These are phyloP conservation scores for Pseudozyma tsukubaensis DNA, from an alignment of 1,284 basidiomycete genomes.

Conservation along the genomic window DNA sequence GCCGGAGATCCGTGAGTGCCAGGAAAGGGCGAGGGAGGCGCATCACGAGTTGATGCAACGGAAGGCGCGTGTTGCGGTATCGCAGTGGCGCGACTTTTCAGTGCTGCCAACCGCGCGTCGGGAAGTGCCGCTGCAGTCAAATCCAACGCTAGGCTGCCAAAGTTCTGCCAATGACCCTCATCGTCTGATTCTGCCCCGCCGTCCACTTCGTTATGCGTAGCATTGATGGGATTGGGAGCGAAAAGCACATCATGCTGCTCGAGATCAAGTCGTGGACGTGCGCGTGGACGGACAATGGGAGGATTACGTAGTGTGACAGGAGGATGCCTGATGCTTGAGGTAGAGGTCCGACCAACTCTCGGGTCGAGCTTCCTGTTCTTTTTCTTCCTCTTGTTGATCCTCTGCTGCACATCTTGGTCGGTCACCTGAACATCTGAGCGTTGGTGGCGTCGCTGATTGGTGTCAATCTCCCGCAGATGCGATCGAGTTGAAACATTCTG, in stretches of 20 bases:
- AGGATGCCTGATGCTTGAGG: constrained; percentile 1
- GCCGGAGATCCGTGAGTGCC: constrained; percentile 10
- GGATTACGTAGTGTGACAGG: constrained; percentile 31
- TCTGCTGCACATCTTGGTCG: constrained; percentile 16
- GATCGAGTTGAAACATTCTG: constrained; percentile 1
- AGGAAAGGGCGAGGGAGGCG: constrained; percentile 7
- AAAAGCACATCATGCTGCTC: constrained; percentile 49
- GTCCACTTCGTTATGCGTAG: background rate
- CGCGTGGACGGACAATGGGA: constrained; percentile 34
- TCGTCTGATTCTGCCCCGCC: constrained; percentile 14
- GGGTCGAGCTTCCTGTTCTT: constrained; percentile 38
- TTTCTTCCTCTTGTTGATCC: constrained; percentile 14
- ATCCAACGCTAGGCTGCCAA: constrained; percentile 17
- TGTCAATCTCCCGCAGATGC: constrained; percentile 30
- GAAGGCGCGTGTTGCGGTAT: background rate
- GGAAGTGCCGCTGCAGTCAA: constrained; percentile 7
- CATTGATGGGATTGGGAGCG: constrained; percentile 19
- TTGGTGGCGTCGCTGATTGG: constrained; percentile 18
- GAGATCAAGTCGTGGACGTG: constrained; percentile 37
- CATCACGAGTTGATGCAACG: background rate
- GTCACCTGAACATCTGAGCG: background rate
- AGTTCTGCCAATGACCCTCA: constrained; percentile 20
- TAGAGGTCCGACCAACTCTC: constrained; percentile 23
- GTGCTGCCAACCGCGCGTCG: constrained; percentile 24
- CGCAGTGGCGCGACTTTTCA: constrained; percentile 4